Base-by-base conservation (phyloP, 164 flowering plant species). In the Vitis amurensis region DNA sequence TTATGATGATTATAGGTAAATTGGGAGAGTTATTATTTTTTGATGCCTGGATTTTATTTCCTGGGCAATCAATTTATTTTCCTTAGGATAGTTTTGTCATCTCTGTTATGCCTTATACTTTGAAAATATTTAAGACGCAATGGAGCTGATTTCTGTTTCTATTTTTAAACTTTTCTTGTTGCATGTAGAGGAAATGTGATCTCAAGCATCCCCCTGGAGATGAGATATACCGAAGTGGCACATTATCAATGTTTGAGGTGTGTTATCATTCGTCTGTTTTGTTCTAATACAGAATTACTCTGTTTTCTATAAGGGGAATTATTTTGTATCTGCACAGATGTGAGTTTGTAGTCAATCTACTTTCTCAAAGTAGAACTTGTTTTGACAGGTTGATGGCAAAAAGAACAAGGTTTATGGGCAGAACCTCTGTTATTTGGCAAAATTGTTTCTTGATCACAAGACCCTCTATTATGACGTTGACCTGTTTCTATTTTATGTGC, bases 141-240 rank as follows among this genome's bases (percentile, higher is more conserved):
- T 23, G 27, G 27, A 23, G 27, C 27, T 23, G 27, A 23, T 23
- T 23, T 23, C 7, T 37, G 44, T 37, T 37, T 37, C 4, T 37
- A 37, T 3, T 37, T 37, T 37, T 37, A 1, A 56, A 56, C 16
- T 47, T 58, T 17, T 11, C 6, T 48, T 50, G 17, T 55, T 47
- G 19, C 12, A 31, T 82, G 76, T 68, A 94, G 97, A 90, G 78
- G 71, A 95, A 95, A 81, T 95, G 99, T 78, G 99, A 95, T 82
- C 96, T 95, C 48, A 95, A 95, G 87, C 98, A 95, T 83, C 99
- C 99, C 14, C 99, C 99, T 51, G 99, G 99, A 78, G 99, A 95
- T 80, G 98, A 95, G 81, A 95, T 95, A 68, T 95, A 95, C 71
- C 84, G 99, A 27, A 72, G 91, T 80, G 96, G 97, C 60, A 91